Evolutionary conservation across 140 eudicot genomes (phyloP), one percentile per base, ranked within the genome.

Genomic region (Oenanthe javanica): DNA sequence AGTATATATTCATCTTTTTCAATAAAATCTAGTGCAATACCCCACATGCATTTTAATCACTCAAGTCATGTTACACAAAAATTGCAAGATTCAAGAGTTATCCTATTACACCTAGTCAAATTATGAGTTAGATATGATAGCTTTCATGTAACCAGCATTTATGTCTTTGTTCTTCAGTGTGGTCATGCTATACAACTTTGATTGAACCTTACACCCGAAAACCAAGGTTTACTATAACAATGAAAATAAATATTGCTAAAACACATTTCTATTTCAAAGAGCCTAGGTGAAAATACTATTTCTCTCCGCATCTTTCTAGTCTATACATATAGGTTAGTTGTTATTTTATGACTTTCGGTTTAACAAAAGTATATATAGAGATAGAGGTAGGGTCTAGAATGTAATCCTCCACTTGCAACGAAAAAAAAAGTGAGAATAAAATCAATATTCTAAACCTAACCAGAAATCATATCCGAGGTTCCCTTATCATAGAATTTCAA

Each of bases 381-480:
- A 36, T 31, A 46, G 70, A 15, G 15, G 27, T 77, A n/a, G 48
- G 69, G 48, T 64, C 71, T 71, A 54, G 31, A 69, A 71, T 31
- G 45, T 31, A 67, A 67, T 36, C 45, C 45, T 13, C 54, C 66
- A 80, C 77, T 48, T 6, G 4, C 42, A 57, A 57, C 59, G n/a
- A 16, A 27, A 27, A 78, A 55, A 16, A 51, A 18, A 72, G 47
- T 18, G 55, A 73, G 36, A 69, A 36, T 25, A 70, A 70, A 77
- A 63, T 23, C 50, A 49, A 67, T 67, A 57, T 52, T 63, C 70
- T 61, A 64, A 42, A 48, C 63, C 75, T 70, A 64, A 78, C 31
- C 46, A 45, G 19, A 80, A 84, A 84, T 77, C 79, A 80, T 66
- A 79, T 74, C 79, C 21, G 50, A 52, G 74, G 66, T 77, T 66